Evolutionary conservation across 2,329 filamentous ascomycete species (phyloP).

Genomic region (Ceratocystis diversiconidia): DNA sequence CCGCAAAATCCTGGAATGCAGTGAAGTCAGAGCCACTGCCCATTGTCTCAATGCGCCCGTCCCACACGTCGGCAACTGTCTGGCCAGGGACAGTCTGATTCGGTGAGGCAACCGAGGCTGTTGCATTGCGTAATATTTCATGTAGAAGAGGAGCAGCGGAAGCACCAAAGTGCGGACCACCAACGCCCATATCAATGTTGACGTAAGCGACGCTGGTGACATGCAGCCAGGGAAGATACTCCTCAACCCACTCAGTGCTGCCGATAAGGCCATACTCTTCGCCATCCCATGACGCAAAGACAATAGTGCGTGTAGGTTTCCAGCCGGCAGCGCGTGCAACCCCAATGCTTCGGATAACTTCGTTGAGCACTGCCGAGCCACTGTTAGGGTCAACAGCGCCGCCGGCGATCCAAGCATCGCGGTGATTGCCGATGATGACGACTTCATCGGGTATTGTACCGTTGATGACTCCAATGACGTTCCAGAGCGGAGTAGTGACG

Average conservation of each 20-base stretch:
- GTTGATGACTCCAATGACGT: conserved; percentile 85
- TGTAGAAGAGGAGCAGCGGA: conserved; percentile 64
- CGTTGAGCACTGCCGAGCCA: conserved; percentile 64
- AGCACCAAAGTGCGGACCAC: conserved; percentile 48
- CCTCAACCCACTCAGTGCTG: conserved; percentile 86
- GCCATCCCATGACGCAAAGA: conserved; percentile 73
- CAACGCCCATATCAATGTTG: conserved; percentile 66
- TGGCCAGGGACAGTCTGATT: conserved; percentile 63
- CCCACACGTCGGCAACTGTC: conserved; percentile 57
- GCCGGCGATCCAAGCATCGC: conserved; percentile 81
- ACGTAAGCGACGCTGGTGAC: conserved; percentile 64
- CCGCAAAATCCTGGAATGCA: conserved; percentile 59
- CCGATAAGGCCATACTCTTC: conserved; percentile 80
- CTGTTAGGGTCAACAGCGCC: conserved; percentile 73
- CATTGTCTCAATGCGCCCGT: conserved; percentile 47
- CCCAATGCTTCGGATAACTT: conserved; percentile 63
- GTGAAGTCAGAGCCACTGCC: conserved; percentile 63
- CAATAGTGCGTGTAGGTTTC: conserved; percentile 66
- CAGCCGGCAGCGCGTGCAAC: conserved; percentile 47
- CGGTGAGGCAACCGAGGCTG: conserved; percentile 48
- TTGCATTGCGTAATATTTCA: conserved; percentile 54
- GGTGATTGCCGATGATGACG: conserved; percentile 79
- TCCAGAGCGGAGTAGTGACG: conserved; percentile 69
- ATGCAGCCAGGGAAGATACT: conserved; percentile 69
- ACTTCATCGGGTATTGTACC: conserved; percentile 75